Conservation (phyloP, 352 stramenopile species). For the Globisporangium sylvaticum region DNA sequence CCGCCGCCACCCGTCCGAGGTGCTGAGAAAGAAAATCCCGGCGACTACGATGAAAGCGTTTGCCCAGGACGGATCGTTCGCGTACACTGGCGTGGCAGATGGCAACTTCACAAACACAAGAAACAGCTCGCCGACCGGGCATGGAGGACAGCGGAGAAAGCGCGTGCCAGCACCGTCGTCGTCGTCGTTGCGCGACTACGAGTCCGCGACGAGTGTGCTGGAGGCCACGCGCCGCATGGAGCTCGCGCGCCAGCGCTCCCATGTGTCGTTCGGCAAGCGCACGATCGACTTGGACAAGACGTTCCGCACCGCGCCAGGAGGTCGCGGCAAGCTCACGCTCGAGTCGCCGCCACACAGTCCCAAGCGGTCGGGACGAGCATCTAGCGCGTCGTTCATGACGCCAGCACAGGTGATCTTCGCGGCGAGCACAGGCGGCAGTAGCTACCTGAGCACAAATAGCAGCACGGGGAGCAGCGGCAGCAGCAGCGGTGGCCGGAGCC, state of each 20-base stretch:
- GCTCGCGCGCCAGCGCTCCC: constrained; percentile 41
- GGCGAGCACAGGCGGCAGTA: constrained; percentile 16
- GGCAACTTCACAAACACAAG: background rate
- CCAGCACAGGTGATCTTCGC: constrained; percentile 23
- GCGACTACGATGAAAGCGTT: constrained; percentile 10
- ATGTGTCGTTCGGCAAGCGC: constrained; percentile 46
- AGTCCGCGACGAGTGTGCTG: constrained; percentile 39
- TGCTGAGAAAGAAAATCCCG: constrained; percentile 4
- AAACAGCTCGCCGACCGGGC: background rate
- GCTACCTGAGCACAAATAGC: constrained; percentile 16
- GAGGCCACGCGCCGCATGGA: constrained; percentile 38
- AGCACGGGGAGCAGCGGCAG: constrained; percentile 9
- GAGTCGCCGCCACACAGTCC: constrained; percentile 20
- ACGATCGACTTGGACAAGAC: constrained; percentile 45
- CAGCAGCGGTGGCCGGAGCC: constrained; percentile 1
- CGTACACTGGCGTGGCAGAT: background rate
- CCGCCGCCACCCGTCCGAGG: constrained; percentile 6
- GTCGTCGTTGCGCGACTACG: constrained; percentile 32
- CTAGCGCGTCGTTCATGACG: constrained; percentile 25
- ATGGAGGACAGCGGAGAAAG: constrained; percentile 7
- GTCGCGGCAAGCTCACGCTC: constrained; percentile 31
- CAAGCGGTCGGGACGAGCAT: constrained; percentile 12
- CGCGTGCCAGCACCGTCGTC: constrained; percentile 5
- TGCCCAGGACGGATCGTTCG: constrained; percentile 15
- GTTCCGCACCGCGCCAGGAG: constrained; percentile 52